Evolutionary conservation across 2,329 filamentous ascomycete genomes (phyloP).

Genomic region (Colletotrichum trifolii): DNA sequence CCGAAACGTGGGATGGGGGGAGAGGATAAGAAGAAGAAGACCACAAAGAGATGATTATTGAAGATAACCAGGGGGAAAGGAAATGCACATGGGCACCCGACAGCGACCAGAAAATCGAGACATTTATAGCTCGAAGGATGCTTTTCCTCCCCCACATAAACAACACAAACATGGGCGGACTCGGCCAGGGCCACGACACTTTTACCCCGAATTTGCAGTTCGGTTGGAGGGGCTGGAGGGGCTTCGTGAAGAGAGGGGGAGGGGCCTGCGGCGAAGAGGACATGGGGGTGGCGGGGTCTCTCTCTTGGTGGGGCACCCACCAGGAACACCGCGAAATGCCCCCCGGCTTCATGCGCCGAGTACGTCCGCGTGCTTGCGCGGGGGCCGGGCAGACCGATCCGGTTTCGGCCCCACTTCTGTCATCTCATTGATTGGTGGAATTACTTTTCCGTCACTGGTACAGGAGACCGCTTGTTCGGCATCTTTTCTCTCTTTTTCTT

Average conservation of each 20-base stretch:
- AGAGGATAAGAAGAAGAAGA: conserved; percentile 5
- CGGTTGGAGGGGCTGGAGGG: conserved; percentile 17
- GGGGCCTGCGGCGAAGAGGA: conserved; percentile 33
- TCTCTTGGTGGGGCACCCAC: conserved; percentile 30
- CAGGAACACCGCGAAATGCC: conserved; percentile 3
- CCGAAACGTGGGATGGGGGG: background rate
- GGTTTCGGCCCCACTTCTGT: conserved; percentile 20
- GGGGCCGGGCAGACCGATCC: conserved; percentile 18
- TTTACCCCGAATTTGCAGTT: conserved; percentile 28
- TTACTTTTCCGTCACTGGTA: conserved; percentile 38
- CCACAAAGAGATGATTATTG: background rate
- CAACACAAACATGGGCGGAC: background rate
- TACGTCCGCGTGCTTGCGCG: conserved; percentile 26
- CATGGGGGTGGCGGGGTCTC: conserved; percentile 1
- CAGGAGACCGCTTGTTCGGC: conserved; percentile 21
- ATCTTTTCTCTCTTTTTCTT: background rate
- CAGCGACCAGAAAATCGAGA: background rate
- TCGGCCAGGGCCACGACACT: conserved; percentile 19
- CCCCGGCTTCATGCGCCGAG: conserved; percentile 5
- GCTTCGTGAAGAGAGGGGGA: conserved; percentile 26
- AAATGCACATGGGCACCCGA: background rate
- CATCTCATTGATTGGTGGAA: conserved; percentile 45
- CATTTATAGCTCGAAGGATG: conserved; percentile 30
- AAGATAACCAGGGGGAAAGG: background rate
- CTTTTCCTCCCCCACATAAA: conserved; percentile 14